phyloP scores from a whole-genome alignment of 768 basidiomycete species.

The Mrakia blollopis region DNA sequence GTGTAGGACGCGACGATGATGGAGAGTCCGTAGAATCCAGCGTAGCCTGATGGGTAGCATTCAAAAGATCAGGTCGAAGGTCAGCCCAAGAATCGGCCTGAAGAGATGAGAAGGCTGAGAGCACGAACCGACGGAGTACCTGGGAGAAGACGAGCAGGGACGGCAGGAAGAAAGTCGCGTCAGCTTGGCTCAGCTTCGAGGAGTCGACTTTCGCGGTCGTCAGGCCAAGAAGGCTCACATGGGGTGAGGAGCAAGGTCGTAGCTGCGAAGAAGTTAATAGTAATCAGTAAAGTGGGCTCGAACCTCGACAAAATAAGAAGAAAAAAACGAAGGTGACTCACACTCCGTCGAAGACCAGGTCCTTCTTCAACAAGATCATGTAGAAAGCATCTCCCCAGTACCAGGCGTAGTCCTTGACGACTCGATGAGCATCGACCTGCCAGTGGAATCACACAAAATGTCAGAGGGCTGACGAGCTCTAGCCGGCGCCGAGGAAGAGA shows the following conservation, averaged over 20 bases:
- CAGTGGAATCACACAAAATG: background rate
- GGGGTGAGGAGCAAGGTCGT: conserved; percentile 49
- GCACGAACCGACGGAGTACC: conserved; percentile 16
- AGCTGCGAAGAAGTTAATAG: background rate
- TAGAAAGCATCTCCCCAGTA: conserved; percentile 40
- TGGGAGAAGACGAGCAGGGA: background rate
- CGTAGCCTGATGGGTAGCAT: conserved; percentile 65
- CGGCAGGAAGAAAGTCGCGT: no score
- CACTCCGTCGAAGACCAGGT: conserved; percentile 93
- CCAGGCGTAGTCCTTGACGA: conserved; percentile 98
- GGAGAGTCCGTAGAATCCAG: conserved; percentile 95
- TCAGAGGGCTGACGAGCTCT: background rate
- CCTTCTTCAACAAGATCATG: conserved; percentile 45
- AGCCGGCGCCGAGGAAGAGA: background rate
- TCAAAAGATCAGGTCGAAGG: background rate
- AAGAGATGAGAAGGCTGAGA: no score
- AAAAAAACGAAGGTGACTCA: conserved; percentile 86
- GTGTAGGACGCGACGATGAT: conserved; percentile 68
- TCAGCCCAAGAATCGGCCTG: background rate
- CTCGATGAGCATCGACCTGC: conserved; percentile 85
- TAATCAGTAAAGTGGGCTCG: no score
- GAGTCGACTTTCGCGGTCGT: background rate
- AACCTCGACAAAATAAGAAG: background rate
- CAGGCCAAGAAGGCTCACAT: conserved; percentile 41
- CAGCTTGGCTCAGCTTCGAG: background rate